A percentile compares a stretch with the other conserved stretches of the same genome.
phyloP scores from a whole-genome alignment of 2,329 filamentous ascomycete genomes.

The Lecanoromycetidae sp. region DNA sequence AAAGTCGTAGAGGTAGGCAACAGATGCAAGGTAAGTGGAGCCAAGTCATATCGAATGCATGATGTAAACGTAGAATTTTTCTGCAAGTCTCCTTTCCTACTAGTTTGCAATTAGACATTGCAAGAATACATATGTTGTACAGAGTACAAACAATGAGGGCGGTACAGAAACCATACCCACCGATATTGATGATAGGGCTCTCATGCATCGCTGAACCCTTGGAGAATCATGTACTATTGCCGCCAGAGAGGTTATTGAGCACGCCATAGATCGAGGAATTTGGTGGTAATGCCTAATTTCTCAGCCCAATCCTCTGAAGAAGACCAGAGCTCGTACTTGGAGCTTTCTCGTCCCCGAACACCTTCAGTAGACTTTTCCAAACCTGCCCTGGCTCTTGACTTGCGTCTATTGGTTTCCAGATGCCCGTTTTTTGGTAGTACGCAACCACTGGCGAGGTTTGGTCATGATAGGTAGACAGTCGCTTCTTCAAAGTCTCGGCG shows the following conservation, averaged over 20 bases:
- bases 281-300: slow-evolving; percentile 30
- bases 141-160: background rate
- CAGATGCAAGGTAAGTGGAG: no score
- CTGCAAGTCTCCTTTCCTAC: background rate
- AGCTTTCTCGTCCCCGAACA: slow-evolving; percentile 58
- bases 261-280: slow-evolving; percentile 14
- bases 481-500: slow-evolving; percentile 88
- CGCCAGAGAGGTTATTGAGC: background rate
- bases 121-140: slow-evolving; percentile 44
- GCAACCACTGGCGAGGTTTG: slow-evolving; percentile 87
- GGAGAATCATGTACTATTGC: slow-evolving; percentile 1
- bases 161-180: slow-evolving; percentile 7
- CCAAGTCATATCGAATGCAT: no score
- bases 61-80: background rate
- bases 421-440: slow-evolving; percentile 95
- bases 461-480: slow-evolving; percentile 79
- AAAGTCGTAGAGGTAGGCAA: no score
- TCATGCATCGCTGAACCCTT: background rate
- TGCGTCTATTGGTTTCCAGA: slow-evolving; percentile 92
- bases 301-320: slow-evolving; percentile 43
- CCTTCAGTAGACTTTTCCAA: slow-evolving; percentile 80
- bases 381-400: slow-evolving; percentile 92
- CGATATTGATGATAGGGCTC: background rate
- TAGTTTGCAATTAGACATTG: slow-evolving; percentile 51
- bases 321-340: slow-evolving; percentile 32